Evolutionary conservation across 768 basidiomycete species (phyloP), one percentile per base, ranked within the genome.

Genomic region (Podaxis carcinomalis): DNA sequence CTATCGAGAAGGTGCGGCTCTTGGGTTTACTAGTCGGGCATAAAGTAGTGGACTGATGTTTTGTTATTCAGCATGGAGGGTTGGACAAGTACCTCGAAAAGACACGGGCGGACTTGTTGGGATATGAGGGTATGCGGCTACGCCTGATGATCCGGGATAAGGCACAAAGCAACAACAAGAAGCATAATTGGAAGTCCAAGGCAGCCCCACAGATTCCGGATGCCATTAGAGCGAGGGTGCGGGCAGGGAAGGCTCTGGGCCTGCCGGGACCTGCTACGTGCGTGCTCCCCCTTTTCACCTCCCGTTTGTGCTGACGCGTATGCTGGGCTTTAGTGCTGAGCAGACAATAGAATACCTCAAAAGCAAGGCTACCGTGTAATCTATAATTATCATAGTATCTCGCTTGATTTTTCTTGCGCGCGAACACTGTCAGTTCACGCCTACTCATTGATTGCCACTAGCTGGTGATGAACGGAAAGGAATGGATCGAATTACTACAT

Each of bases 1-100:
- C 90, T 6, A 91, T 95, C 49, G 86, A 92, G 69, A 95, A 93
- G 83, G 91, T 90, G 62, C 19, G 77, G 64, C 11, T 25, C 39
- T n/a, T 21, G 53, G 21, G 35, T n/a, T 59, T 56, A 55, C 25
- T 11, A 19, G 10, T 1, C 35, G 4, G 42, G 10, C 6, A 56
- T 19, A 47, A 37, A 13, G 7, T 23, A 57, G 14, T 42, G 11
- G 11, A n/a, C 56, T 4, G 13, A 50, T 44, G 23, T 19, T 40
- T 50, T 49, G 21, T 50, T 42, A 14, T 63, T 4, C 56, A 88
- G 88, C 77, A 86, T 63, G 87, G 87, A n/a, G 86, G 88, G 6
- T 70, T 92, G 32, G 90, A 92, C 67, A 80, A 83, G 42, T 92
- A 91, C 68, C 75, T 91, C 1, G 78, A 73, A n/a, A 70, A 71